A percentile compares a stretch with the other conserved stretches of the same genome.
phyloP scores from a whole-genome alignment of 2,329 filamentous ascomycete species.

The Raffaelea albimanens region DNA sequence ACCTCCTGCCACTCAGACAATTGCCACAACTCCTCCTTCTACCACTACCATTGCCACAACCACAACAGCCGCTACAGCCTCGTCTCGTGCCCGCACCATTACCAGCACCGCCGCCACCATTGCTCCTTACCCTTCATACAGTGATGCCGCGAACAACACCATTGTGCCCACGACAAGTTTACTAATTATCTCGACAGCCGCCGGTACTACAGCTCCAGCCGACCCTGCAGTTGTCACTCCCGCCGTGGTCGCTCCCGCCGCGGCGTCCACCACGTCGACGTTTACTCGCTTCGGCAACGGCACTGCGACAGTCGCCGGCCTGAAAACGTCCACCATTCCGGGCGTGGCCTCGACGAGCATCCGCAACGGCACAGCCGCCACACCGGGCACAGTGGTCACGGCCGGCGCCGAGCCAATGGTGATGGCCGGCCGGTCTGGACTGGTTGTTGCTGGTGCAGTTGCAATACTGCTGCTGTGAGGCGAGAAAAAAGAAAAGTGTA shows the following conservation, averaged over 20 bases:
- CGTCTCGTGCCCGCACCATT: neutral
- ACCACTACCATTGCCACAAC: neutral
- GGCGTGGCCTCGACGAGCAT: neutral
- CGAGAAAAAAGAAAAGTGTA: too few species aligned
- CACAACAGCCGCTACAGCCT: neutral
- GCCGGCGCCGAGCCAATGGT: neutral
- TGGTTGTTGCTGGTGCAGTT: neutral
- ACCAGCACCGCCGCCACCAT: neutral
- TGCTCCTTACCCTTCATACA: neutral
- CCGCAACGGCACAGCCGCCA: too few species aligned
- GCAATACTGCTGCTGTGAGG: neutral
- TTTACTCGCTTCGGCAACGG: too few species aligned
- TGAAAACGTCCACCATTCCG: too few species aligned
- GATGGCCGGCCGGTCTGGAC: neutral
- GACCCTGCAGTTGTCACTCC: too few species aligned
- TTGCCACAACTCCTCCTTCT: neutral
- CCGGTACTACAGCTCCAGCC: too few species aligned
- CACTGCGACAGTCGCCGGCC: too few species aligned
- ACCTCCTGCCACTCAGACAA: neutral
- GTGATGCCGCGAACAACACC: too few species aligned
- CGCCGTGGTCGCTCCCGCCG: neutral
- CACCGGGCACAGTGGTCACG: neutral
- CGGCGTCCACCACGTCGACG: neutral
- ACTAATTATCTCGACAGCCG: neutral
- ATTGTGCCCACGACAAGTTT: too few species aligned